Evolutionary conservation across 805 yeast genomes (phyloP).

Genomic region (Saturnispora silvae): DNA sequence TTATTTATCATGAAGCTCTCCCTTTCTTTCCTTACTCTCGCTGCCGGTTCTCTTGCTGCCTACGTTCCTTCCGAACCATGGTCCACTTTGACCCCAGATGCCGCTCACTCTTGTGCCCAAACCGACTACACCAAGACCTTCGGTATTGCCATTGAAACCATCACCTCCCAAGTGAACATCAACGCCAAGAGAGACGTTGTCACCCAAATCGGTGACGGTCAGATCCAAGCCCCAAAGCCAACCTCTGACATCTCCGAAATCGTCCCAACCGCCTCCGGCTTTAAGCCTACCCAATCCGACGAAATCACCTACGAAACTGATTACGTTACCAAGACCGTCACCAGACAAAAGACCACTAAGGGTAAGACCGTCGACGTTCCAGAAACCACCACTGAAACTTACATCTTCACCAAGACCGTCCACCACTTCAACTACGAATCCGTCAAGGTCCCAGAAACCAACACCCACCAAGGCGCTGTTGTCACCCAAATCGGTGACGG

Average conservation of each 20-base stretch:
- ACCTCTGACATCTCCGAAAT: conserved; percentile 1
- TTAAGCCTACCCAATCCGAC: conserved; percentile 5
- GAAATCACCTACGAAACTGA: conserved; percentile 7
- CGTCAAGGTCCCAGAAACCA: conserved; percentile 19
- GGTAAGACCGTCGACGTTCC: conserved; percentile 32
- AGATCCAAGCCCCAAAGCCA: conserved; percentile 30
- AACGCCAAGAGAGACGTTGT: conserved; percentile 22
- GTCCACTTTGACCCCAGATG: conserved; percentile 58
- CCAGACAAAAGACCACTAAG: conserved; percentile 21
- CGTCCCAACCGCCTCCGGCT: conserved; percentile 4
- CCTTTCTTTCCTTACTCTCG: conserved; percentile 30
- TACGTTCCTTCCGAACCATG: conserved; percentile 58
- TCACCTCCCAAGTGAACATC: conserved; percentile 29
- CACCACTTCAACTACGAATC: conserved; percentile 30
- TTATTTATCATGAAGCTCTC: conserved; percentile 12
- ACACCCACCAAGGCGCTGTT: conserved; percentile 20
- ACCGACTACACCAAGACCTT: conserved; percentile 47
- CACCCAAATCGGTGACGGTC: conserved; percentile 41
- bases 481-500: conserved; percentile 29
- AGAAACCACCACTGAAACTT: conserved; percentile 22
- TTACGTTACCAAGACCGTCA: conserved; percentile 5
- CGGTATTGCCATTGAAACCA: conserved; percentile 60
- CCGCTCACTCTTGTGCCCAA: conserved; percentile 36
- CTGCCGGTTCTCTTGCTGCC: conserved; percentile 46
- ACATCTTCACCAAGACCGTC: conserved; percentile 22